phyloP scores from a whole-genome alignment of 306 rosid species.

The Lathyrus aphaca region DNA sequence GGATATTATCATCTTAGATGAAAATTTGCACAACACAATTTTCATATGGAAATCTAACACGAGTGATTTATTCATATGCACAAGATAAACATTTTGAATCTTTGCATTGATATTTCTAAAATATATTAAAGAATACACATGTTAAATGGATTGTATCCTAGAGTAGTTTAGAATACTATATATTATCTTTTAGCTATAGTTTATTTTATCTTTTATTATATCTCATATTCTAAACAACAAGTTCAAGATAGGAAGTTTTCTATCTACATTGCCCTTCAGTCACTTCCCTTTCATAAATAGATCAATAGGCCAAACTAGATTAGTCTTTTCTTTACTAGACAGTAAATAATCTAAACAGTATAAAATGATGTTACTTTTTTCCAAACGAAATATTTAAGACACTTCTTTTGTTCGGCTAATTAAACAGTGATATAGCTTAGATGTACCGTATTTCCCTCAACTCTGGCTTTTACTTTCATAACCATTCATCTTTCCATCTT shows the following conservation, averaged over 20 bases:
- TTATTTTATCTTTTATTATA: not conserved
- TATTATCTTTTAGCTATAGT: not conserved
- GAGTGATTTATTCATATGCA: not conserved
- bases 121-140: not conserved
- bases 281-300: not conserved
- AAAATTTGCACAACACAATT: not conserved
- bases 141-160: not conserved
- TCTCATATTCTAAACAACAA: not conserved
- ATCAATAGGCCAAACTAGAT: constrained; percentile 4
- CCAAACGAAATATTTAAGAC: too few relatives aligned
- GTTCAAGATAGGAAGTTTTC: not conserved
- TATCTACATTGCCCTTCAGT: constrained; percentile 20
- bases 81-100: constrained; percentile 17
- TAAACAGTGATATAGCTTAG: too few relatives aligned
- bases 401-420: too few relatives aligned
- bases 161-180: not conserved
- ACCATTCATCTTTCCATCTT: not conserved
- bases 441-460: too few relatives aligned
- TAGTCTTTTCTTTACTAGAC: constrained; percentile 35
- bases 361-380: constrained; percentile 38
- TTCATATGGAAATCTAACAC: constrained; percentile 11
- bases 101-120: constrained; percentile 13
- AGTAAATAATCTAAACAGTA: constrained; percentile 33
- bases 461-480: constrained; percentile 31
- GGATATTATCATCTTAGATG: constrained; percentile 9